These are phyloP conservation scores for Cladobotryum protrusum DNA, from an alignment of 2,329 filamentous ascomycete species.

Conservation along the genomic window DNA sequence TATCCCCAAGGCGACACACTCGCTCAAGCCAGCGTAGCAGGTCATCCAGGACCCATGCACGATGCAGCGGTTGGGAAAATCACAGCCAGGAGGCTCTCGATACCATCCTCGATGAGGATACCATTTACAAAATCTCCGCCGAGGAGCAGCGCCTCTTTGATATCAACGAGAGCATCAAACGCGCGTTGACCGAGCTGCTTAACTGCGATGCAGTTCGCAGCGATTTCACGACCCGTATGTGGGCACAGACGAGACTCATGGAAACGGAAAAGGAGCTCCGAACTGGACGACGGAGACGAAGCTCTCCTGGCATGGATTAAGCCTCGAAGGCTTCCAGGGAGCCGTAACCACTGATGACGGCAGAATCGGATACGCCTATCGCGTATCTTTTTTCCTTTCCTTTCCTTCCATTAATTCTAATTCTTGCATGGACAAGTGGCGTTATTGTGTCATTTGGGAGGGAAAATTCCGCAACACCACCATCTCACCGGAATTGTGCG, in stretches of 20 bases:
- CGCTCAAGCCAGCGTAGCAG: constrained; percentile 12
- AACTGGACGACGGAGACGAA: constrained; percentile 44
- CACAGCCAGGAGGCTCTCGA: constrained; percentile 22
- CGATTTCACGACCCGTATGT: constrained; percentile 47
- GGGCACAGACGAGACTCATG: constrained; percentile 54
- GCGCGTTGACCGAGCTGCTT: constrained; percentile 54
- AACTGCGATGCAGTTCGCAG: constrained; percentile 51
- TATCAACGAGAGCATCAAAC: constrained; percentile 57
- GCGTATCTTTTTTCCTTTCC: background rate
- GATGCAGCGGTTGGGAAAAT: constrained; percentile 30
- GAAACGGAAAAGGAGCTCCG: constrained; percentile 55
- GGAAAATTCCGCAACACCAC: background rate
- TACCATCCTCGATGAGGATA: constrained; percentile 42
- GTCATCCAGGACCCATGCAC: constrained; percentile 21
- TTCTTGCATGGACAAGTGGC: constrained; percentile 6
- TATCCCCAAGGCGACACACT: constrained; percentile 38
- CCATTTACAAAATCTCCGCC: constrained; percentile 42
- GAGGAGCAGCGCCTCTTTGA: constrained; percentile 49
- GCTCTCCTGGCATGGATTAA: constrained; percentile 27
- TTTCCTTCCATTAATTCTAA: background rate
- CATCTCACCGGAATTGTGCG: no score
- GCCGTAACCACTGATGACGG: background rate
- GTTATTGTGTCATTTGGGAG: constrained; percentile 4
- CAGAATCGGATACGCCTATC: background rate
- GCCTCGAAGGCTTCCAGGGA: no score